Conservation (phyloP, 305 asterid species). For the Fraxinus nigra region DNA sequence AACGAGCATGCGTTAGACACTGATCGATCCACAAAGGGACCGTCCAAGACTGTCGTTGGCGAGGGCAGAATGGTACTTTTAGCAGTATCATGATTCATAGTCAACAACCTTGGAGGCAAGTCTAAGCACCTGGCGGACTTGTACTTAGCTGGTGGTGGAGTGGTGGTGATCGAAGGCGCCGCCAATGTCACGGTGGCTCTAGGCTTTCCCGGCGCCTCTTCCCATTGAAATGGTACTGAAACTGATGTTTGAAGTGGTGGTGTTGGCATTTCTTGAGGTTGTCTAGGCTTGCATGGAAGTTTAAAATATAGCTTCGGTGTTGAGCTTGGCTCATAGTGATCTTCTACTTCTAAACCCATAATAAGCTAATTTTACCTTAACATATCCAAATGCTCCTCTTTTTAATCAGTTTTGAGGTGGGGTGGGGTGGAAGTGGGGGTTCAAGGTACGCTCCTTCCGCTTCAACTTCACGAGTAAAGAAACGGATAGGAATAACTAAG, state of each 20-base stretch:
- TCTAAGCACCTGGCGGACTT: conserved; percentile 50
- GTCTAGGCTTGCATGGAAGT: conserved; percentile 49
- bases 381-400: background rate
- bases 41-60: conserved; percentile 53
- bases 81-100: conserved; percentile 11
- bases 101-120: conserved; percentile 54
- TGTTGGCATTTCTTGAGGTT: conserved; percentile 34
- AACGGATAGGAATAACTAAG: conserved; percentile 1
- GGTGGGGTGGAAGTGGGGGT: background rate
- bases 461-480: conserved; percentile 32
- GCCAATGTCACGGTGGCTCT: conserved; percentile 16
- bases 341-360: background rate
- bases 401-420: conserved; percentile 2
- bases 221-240: conserved; percentile 77
- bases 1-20: conserved; percentile 39
- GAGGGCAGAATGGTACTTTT: conserved; percentile 39
- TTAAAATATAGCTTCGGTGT: conserved; percentile 57
- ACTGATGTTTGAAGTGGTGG: conserved; percentile 55
- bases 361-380: background rate
- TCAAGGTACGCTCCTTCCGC: conserved; percentile 31
- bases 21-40: conserved; percentile 34
- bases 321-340: conserved; percentile 29
- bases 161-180: background rate
- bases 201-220: conserved; percentile 79
- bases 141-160: background rate